Evolutionary conservation across 257 asterid species (phyloP), one percentile per base, ranked within the genome.

Genomic region (Capsicum pubescens): DNA sequence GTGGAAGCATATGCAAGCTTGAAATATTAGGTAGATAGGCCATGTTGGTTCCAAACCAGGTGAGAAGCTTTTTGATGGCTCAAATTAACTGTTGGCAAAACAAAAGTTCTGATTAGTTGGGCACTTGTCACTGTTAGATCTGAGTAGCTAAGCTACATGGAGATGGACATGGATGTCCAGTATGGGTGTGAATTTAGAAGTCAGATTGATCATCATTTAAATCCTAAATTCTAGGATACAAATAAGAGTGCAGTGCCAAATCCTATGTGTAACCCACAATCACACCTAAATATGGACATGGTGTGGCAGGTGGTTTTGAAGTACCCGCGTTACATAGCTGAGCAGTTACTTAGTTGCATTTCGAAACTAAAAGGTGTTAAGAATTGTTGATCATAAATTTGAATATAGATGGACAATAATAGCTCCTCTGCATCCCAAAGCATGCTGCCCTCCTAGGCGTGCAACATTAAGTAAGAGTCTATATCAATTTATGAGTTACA

Each of bases 221-320:
- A 46, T 71, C 58, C 19, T 71, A n/a, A 71, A 46, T 71, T 46
- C 15, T 71, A 46, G 58, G 6, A 46, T 74, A 19, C 12, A 2
- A 50, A 50, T 74, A 50, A n/a, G 44, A 50, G 42, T 50, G 21
- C 9, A 35, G 44, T 74, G 80, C 80, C 44, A 74, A 70, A 48
- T 74, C 44, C 60, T 48, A 19, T 74, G 44, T 12, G 80, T 74
- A 48, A 19, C 60, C 60, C 80, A 74, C 60, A 74, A 7, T 48
- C 13, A 74, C 60, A 74, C 80, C 60, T 50, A 74, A 74, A 19
- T 74, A 76, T 74, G 26, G 81, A 21, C 81, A 76, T 52, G 46
- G 11, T 76, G 46, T 32, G 60, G 61, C 61, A 52, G 46, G 81
- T 76, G 61, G 61, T 13, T 21, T 76, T 52, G 81, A 76, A 76